phyloP scores from a whole-genome alignment of 176 grass and related monocot genomes.

The Carex littledalei region DNA sequence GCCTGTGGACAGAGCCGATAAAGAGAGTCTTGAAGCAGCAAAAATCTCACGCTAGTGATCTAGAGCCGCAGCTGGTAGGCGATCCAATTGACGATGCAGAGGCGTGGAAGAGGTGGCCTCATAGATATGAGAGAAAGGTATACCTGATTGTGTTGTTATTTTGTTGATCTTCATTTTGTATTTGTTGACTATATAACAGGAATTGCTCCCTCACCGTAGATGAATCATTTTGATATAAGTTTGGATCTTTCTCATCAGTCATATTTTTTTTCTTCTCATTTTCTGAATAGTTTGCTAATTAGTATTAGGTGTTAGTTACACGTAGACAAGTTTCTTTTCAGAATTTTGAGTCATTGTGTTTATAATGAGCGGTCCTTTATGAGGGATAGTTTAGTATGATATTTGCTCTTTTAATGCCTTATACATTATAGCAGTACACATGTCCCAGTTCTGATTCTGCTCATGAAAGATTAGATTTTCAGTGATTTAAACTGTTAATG shows the following conservation, averaged over 20 bases:
- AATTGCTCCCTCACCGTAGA: neutral
- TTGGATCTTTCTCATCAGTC: neutral
- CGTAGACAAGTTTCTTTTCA: neutral
- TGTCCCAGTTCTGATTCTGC: neutral
- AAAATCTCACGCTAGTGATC: neutral
- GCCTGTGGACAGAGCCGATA: neutral
- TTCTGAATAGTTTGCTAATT: neutral
- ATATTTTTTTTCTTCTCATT: neutral
- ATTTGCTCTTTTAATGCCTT: neutral
- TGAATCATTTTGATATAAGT: neutral
- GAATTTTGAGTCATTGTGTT: neutral
- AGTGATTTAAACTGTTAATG: too few relatives aligned
- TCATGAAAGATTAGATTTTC: too few relatives aligned
- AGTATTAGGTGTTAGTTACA: neutral
- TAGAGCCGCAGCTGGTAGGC: constrained; percentile 33
- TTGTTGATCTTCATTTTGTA: neutral
- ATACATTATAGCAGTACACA: neutral
- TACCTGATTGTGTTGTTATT: neutral
- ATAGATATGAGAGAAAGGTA: constrained; percentile 42
- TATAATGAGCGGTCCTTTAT: neutral
- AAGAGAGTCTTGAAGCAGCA: constrained; percentile 31
- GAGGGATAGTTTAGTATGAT: neutral
- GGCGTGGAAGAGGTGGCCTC: constrained; percentile 48
- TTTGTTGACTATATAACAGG: neutral
- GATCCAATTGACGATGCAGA: constrained; percentile 29